Evolutionary conservation across 169 alveolate species (phyloP), one percentile per base, ranked within the genome.

Genomic region (Babesia ovata): DNA sequence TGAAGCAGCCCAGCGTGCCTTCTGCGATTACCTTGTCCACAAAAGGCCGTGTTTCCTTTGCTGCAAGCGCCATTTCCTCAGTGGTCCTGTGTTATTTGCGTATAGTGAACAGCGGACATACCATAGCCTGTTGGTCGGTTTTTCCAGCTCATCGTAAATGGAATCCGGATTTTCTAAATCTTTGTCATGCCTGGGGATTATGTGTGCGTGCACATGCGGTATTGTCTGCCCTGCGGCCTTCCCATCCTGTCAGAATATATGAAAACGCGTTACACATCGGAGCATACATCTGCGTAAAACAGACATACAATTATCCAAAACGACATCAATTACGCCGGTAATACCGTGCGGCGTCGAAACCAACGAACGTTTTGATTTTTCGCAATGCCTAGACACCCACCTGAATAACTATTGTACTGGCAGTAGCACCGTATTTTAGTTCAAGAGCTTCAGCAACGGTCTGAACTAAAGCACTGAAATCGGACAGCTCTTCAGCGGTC

Each of bases 161-260:
- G 92, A 91, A 49, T 92, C 94, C 42, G 92, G 92, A 45, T 77
- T 73, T 61, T 74, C 59, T 28, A 90, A 79, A 54, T 92, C 95
- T n/a, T 49, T 39, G 16, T 44, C 53, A 44, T 45, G 63, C 53
- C 96, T 75, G 8, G 97, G 97, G 45, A 94, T 88, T 48, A 94
- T 71, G 71, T 94, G 97, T 17, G 93, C 89, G 86, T 94, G 97
- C 21, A 93, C 88, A 71, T 94, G 97, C 0, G 92, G 92, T n/a
- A 94, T 94, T 9, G 96, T 93, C 86, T 93, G 97, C 0, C 97
- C 97, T 4, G 97, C 95, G 24, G 86, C 97, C 62, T 82, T 85
- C 17, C 97, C 97, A 77, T 94, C 97, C 91, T 94, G 66, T 46
- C 29, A 77, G 63, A 46, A 75, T 53, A 22, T 49, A 29, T 12